phyloP scores from a whole-genome alignment of 2,329 filamentous ascomycete genomes.

The Sclerotiophoma versabilis region DNA sequence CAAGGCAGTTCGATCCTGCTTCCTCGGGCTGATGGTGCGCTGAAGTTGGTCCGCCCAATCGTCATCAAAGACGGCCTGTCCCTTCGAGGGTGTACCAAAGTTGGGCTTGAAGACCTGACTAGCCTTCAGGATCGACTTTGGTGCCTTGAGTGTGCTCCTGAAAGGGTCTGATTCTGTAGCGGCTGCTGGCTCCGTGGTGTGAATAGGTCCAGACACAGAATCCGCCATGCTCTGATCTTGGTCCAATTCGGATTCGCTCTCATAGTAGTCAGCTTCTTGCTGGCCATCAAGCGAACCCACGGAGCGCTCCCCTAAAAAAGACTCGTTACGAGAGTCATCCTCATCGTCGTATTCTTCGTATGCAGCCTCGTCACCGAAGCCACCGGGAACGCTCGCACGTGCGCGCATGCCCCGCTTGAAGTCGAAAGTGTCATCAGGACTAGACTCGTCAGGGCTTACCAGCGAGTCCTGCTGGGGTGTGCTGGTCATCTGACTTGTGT shows the following conservation, averaged over 20 bases:
- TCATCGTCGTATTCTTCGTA: slow-evolving; percentile 62
- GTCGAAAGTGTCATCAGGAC: slow-evolving; percentile 62
- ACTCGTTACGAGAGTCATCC: slow-evolving; percentile 60
- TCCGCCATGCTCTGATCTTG: slow-evolving; percentile 78
- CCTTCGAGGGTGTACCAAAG: slow-evolving; percentile 62
- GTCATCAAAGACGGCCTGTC: slow-evolving; percentile 67
- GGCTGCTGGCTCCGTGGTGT: slow-evolving; percentile 74
- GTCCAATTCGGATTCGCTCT: slow-evolving; percentile 75
- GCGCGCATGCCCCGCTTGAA: slow-evolving; percentile 61
- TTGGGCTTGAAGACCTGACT: slow-evolving; percentile 40
- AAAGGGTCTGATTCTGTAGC: slow-evolving; percentile 41
- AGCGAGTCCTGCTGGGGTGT: slow-evolving; percentile 48
- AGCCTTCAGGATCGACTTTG: slow-evolving; percentile 59
- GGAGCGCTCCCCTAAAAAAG: slow-evolving; percentile 95
- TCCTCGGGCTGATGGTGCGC: slow-evolving; percentile 91
- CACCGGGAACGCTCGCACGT: slow-evolving; percentile 71
- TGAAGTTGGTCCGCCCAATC: slow-evolving; percentile 95
- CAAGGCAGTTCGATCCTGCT: slow-evolving; percentile 82
- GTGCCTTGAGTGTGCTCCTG: slow-evolving; percentile 45
- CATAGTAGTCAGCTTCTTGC: slow-evolving; percentile 68
- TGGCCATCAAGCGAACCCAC: slow-evolving; percentile 73
- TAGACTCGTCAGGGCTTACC: slow-evolving; percentile 50
- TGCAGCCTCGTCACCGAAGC: slow-evolving; percentile 72
- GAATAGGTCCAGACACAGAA: slow-evolving; percentile 76
- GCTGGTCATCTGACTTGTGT: slow-evolving; percentile 43